Percentiles rank a stretch among this genome's conserved stretches.
Conservation (phyloP, 176 grass and related monocot species). For the Phragmites australis region DNA sequence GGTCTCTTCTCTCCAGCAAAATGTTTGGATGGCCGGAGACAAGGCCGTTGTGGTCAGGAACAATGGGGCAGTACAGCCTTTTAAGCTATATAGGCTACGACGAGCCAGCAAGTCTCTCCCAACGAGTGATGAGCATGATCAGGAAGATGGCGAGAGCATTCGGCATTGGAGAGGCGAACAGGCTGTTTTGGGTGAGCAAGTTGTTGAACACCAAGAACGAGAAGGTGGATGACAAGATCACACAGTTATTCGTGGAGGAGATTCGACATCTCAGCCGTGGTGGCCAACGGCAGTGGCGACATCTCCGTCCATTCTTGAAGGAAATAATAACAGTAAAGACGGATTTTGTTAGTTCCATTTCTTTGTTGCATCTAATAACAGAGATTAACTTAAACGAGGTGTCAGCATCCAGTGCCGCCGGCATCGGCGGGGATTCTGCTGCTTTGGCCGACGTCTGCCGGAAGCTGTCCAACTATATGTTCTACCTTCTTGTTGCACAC, state of each 20-base stretch:
- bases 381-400: background rate
- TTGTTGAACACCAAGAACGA: background rate
- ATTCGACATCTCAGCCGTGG: background rate
- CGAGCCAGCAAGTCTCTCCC: background rate
- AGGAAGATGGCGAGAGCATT: background rate
- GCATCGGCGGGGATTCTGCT: background rate
- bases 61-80: slow-evolving; percentile 5
- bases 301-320: background rate
- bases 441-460: background rate
- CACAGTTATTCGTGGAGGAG: background rate
- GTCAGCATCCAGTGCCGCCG: background rate
- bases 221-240: background rate
- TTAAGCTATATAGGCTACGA: background rate
- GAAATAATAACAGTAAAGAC: background rate
- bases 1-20: background rate
- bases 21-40: background rate
- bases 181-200: background rate
- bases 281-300: background rate
- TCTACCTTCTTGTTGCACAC: background rate
- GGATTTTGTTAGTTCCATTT: background rate
- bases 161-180: background rate
- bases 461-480: slow-evolving; percentile 24
- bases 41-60: background rate
- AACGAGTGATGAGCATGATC: background rate
- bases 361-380: background rate